Evolutionary conservation across 2,329 filamentous ascomycete species (phyloP).

Genomic region (Diaporthe helianthi): DNA sequence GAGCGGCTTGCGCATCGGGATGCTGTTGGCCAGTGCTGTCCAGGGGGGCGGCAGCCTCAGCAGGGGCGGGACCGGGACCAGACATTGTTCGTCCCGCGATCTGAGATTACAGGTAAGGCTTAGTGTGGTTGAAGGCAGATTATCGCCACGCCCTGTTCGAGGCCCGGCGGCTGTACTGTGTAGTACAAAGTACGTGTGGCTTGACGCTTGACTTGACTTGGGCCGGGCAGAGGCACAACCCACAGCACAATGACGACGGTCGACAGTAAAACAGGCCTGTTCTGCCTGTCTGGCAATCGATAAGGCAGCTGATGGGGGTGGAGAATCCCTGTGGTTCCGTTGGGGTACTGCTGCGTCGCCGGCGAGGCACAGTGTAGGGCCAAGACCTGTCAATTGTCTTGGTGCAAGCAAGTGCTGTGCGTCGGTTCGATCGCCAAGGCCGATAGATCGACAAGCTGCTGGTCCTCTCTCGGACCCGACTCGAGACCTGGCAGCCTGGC

Average conservation of each 20-base stretch:
- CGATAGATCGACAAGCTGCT: conserved; percentile 14
- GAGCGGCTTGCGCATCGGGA: not conserved
- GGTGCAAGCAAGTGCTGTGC: conserved; percentile 5
- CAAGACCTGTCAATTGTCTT: conserved; percentile 25
- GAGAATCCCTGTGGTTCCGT: conserved; percentile 8
- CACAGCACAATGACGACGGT: conserved; percentile 28
- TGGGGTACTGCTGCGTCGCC: conserved; percentile 1
- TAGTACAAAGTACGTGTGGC: conserved; percentile 10
- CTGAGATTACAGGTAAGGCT: conserved; percentile 2
- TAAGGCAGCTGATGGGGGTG: conserved; percentile 10
- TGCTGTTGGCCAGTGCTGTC: conserved; percentile 6
- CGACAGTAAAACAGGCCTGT: not conserved
- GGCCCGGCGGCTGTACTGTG: not conserved
- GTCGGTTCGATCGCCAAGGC: conserved; percentile 22
- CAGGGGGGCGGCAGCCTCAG: not conserved
- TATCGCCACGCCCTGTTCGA: conserved; percentile 24
- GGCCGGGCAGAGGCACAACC: not conserved
- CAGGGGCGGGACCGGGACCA: conserved; percentile 23
- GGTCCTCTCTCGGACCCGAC: not conserved
- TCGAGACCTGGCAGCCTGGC: not conserved
- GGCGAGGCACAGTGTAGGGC: conserved; percentile 11
- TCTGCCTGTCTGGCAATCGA: not conserved
- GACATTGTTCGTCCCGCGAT: conserved; percentile 25
- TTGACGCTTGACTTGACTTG: conserved; percentile 23
- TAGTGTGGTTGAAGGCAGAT: not conserved